phyloP scores from a whole-genome alignment of 2,329 filamentous ascomycete species.

The Madurella fahalii region DNA sequence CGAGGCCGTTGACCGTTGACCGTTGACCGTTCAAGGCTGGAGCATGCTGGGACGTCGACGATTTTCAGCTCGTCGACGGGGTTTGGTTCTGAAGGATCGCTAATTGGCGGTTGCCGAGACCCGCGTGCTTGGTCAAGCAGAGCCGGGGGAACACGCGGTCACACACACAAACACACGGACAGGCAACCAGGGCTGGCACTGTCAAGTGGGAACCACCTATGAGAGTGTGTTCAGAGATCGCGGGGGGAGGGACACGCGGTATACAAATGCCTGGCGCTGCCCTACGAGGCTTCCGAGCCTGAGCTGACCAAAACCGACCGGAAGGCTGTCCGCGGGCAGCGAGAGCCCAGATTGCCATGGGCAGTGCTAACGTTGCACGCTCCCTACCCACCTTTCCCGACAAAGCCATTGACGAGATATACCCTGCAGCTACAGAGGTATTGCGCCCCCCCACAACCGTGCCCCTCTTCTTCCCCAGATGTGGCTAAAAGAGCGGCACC shows the following conservation, averaged over 20 bases:
- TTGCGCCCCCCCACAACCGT: too few relatives aligned
- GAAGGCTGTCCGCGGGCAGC: too few relatives aligned
- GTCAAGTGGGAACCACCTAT: background rate
- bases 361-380: too few relatives aligned
- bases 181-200: background rate
- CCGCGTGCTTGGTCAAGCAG: background rate
- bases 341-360: too few relatives aligned
- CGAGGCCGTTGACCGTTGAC: too few relatives aligned
- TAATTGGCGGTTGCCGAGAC: background rate
- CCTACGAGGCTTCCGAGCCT: background rate
- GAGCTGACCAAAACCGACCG: background rate
- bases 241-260: constrained; percentile 6
- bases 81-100: background rate
- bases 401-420: too few relatives aligned
- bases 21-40: too few relatives aligned
- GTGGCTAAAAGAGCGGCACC: too few relatives aligned
- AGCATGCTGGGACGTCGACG: background rate
- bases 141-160: background rate
- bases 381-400: too few relatives aligned
- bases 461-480: too few relatives aligned
- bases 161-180: background rate
- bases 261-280: constrained; percentile 11
- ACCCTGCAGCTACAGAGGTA: too few relatives aligned
- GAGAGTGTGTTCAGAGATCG: background rate
- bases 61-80: background rate